These are phyloP conservation scores for Epicoccum sorghinum DNA, from an alignment of 2,329 filamentous ascomycete species.

Conservation along the genomic window DNA sequence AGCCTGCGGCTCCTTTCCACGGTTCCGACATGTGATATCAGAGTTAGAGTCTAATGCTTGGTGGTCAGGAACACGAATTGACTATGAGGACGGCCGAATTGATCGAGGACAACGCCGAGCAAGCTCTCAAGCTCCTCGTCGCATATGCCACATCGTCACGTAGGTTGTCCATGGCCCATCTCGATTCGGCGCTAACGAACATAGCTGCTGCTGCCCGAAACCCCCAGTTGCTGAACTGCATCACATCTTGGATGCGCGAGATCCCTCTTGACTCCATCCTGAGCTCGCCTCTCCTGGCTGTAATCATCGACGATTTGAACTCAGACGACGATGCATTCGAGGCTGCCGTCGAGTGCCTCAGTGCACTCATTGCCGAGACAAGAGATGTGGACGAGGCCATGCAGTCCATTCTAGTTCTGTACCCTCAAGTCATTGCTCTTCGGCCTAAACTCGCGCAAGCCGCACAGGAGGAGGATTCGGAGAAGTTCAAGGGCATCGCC, in stretches of 20 bases:
- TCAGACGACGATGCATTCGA: constrained; percentile 82
- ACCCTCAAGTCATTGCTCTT: constrained; percentile 79
- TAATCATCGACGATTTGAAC: constrained; percentile 78
- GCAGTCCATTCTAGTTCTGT: constrained; percentile 78
- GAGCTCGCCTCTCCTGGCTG: constrained; percentile 80
- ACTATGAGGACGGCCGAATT: constrained; percentile 83
- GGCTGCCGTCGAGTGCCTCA: constrained; percentile 89
- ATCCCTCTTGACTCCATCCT: constrained; percentile 84
- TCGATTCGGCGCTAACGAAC: constrained; percentile 15
- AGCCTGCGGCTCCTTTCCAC: constrained; percentile 45
- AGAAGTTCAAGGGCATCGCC: constrained; percentile 86
- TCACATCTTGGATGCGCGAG: constrained; percentile 95
- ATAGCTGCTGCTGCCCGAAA: constrained; percentile 76
- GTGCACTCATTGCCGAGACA: constrained; percentile 89
- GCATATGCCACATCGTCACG: constrained; percentile 92
- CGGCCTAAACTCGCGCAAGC: constrained; percentile 76
- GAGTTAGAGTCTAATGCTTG: constrained; percentile 51
- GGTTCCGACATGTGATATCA: constrained; percentile 44
- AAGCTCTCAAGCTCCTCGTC: constrained; percentile 85
- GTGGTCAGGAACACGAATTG: constrained; percentile 88
- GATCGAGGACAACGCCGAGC: constrained; percentile 85
- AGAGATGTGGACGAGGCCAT: constrained; percentile 91
- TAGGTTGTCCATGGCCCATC: constrained; percentile 55
- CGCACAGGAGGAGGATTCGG: constrained; percentile 80
- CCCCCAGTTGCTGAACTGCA: constrained; percentile 89